Evolutionary conservation across 2,329 filamentous ascomycete genomes (phyloP).

Genomic region (Emmonsiellopsis sp.): DNA sequence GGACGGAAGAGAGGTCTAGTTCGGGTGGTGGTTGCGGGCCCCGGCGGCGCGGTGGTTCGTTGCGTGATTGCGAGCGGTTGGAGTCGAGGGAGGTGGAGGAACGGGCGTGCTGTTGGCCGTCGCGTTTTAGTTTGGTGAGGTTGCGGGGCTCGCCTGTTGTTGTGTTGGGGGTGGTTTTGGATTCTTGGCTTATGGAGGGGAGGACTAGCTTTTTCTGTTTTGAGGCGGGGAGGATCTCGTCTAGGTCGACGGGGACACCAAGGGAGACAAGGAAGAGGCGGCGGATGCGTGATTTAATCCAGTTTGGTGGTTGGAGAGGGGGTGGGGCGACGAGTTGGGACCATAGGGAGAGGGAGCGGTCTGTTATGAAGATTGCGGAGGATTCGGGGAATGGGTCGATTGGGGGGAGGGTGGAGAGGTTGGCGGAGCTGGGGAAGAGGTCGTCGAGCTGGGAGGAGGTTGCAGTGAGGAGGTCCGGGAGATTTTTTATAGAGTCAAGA

Average conservation of each 20-base stretch:
- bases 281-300: conserved; percentile 91
- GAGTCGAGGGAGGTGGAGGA: conserved; percentile 18
- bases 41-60: conserved; percentile 27
- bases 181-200: conserved; percentile 59
- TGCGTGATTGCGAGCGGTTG: conserved; percentile 20
- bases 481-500: conserved; percentile 44
- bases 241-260: conserved; percentile 89
- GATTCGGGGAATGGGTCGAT: conserved; percentile 33
- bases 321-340: conserved; percentile 92
- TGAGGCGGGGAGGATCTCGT: conserved; percentile 91
- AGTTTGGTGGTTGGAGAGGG: conserved; percentile 89
- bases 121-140: conserved; percentile 8
- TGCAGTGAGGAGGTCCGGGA: conserved; percentile 32
- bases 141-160: conserved; percentile 21
- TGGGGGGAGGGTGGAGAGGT: conserved; percentile 23
- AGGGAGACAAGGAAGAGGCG: conserved; percentile 92
- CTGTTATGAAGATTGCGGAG: conserved; percentile 64
- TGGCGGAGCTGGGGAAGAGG: conserved; percentile 34
- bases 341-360: conserved; percentile 85
- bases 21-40: conserved; percentile 58
- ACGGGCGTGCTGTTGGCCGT: conserved; percentile 7
- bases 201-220: conserved; percentile 97
- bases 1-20: conserved; percentile 68
- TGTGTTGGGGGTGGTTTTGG: conserved; percentile 38
- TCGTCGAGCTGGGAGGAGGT: conserved; percentile 32